Conservation (phyloP, 179 eudicot species). For the Beta lomatogona region DNA sequence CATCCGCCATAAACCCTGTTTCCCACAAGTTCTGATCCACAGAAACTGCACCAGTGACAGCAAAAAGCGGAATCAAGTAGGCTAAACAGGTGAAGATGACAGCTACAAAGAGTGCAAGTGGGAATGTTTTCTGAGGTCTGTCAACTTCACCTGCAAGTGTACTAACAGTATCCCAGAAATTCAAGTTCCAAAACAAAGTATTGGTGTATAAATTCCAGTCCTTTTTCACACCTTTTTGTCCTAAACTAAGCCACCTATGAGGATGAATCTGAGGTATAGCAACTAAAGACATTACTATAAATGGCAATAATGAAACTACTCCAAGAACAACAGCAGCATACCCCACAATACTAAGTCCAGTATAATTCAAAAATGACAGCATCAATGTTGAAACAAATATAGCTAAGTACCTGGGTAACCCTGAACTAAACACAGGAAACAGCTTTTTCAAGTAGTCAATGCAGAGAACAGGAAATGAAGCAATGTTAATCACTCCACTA, state of each 20-base stretch:
- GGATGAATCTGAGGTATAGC: conserved; percentile 64
- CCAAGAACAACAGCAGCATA: conserved; percentile 61
- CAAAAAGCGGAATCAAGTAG: conserved; percentile 61
- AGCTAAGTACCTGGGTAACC: conserved; percentile 40
- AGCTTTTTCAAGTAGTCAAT: conserved; percentile 40
- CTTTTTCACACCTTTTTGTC: conserved; percentile 50
- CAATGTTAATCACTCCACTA: conserved; percentile 49
- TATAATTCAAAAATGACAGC: conserved; percentile 52
- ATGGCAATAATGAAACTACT: conserved; percentile 48
- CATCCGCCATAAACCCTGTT: conserved; percentile 62
- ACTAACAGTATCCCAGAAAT: conserved; percentile 70
- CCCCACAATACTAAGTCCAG: conserved; percentile 68
- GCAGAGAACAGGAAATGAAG: conserved; percentile 46
- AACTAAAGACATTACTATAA: conserved; percentile 54
- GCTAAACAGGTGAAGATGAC: conserved; percentile 65
- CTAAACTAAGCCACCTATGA: conserved; percentile 50
- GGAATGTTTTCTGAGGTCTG: conserved; percentile 57
- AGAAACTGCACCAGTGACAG: conserved; percentile 59
- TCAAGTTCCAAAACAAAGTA: conserved; percentile 72
- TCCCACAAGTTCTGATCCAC: conserved; percentile 59
- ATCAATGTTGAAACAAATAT: conserved; percentile 40
- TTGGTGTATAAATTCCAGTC: conserved; percentile 67
- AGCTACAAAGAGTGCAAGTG: conserved; percentile 46
- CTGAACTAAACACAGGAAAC: conserved; percentile 42
- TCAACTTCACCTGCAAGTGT: conserved; percentile 80